Evolutionary conservation across 768 basidiomycete genomes (phyloP), one percentile per base, ranked within the genome.

Genomic region (Podaxis pistillaris): DNA sequence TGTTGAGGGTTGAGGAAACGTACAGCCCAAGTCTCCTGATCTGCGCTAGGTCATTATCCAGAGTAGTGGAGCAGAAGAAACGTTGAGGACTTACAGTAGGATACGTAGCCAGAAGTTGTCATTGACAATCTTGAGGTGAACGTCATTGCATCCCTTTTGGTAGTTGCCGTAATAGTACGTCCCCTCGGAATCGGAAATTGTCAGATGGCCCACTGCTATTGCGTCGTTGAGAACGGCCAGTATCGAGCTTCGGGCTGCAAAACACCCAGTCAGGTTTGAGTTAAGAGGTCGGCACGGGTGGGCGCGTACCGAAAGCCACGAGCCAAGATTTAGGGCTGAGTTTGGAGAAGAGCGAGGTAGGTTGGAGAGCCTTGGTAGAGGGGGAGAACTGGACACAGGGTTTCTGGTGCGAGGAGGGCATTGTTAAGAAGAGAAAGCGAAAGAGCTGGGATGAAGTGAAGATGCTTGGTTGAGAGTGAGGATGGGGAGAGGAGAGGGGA

Each of bases 91-190:
- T 70, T 74, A 86, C 83, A 88, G 73, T 63, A 90, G 73, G 60
- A 89, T 78, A 46, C 88, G 85, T 58, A 84, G 74, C 88, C 88
- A 90, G 68, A 90, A 90, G 71, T 84, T 83, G 55, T 83, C 80
- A 69, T 83, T 86, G 15, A 79, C 68, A 62, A 90, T 76, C 64
- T 78, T 80, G 62, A 90, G 70, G 64, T 83, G 80, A 61, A 86
- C 85, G 69, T 85, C 81, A 76, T 85, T 87, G 73, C 79, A 83
- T 58, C 82, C 84, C 68, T 85, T 85, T 72, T 79, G 74, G 68
- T 81, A 80, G 30, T 74, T 78, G 50, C 87, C 87, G 67, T 86
- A 89, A 68, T 84, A 79, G 69, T 83, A 78, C 11, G 81, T 78
- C 64, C 86, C 86, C 69, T 86, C 78, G 12, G 81, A 78, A 75